Conservation (phyloP, 179 eudicot genomes). For the Spinacia oleracea region DNA sequence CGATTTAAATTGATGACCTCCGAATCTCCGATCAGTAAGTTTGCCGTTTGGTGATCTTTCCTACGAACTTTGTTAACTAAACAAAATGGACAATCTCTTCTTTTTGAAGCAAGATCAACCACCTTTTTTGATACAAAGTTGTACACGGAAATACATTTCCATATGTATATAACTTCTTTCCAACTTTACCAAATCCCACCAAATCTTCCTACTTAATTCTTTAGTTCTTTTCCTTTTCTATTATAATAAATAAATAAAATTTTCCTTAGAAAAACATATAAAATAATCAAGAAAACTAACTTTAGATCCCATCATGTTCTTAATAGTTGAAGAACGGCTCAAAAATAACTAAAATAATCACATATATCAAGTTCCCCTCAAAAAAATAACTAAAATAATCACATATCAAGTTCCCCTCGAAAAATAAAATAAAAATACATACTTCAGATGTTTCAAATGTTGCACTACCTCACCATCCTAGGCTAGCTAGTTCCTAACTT, state of each 20-base stretch:
- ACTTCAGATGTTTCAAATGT: too few species aligned
- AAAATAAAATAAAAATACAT: too few species aligned
- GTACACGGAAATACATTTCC: neutral
- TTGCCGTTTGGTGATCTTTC: too few species aligned
- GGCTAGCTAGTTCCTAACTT: neutral
- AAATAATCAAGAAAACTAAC: neutral
- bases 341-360: neutral
- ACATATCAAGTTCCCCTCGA: neutral
- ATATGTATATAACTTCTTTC: neutral
- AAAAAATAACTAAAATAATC: too few species aligned
- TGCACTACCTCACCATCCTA: neutral
- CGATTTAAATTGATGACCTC: too few species aligned
- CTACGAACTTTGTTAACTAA: too few species aligned
- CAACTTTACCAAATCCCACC: constrained; percentile 17
- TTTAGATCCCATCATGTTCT: neutral
- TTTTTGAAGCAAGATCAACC: neutral
- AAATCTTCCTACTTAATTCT: neutral
- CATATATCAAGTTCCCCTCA: neutral
- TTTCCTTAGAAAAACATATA: too few species aligned
- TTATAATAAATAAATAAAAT: too few species aligned
- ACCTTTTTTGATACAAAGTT: neutral
- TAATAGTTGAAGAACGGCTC: neutral
- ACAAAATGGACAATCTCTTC: neutral
- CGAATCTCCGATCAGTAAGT: too few species aligned
- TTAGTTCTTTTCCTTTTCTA: too few species aligned